Conservation (phyloP, 2,329 filamentous ascomycete genomes). For the Colletotrichum sp. region DNA sequence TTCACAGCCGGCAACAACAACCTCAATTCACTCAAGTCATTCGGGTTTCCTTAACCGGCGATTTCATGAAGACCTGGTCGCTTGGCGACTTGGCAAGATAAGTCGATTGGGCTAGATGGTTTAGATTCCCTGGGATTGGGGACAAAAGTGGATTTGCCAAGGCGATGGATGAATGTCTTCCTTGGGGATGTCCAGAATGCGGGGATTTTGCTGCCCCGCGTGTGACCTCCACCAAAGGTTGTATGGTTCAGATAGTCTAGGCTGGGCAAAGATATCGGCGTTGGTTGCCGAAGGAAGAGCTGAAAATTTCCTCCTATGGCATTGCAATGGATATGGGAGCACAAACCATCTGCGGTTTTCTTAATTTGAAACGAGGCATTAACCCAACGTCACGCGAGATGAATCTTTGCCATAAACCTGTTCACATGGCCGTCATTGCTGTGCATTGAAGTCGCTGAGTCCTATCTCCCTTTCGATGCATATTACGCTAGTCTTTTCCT, state of each 20-base stretch:
- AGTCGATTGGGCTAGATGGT: background rate
- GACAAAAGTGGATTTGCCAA: background rate
- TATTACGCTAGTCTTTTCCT: background rate
- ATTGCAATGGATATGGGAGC: background rate
- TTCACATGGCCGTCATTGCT: background rate
- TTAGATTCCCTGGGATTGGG: background rate
- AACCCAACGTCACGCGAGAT: background rate
- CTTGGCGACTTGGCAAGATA: background rate
- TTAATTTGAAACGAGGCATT: accelerated
- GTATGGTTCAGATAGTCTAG: background rate
- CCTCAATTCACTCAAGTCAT: background rate
- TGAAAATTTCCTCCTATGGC: background rate
- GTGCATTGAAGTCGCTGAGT: background rate
- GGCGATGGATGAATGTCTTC: background rate
- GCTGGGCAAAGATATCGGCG: background rate
- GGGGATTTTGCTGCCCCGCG: background rate
- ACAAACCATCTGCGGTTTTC: background rate
- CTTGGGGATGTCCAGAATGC: background rate
- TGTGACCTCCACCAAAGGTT: background rate
- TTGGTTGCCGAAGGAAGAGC: background rate
- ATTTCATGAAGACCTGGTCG: background rate
- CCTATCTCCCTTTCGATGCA: background rate
- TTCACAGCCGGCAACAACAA: background rate
- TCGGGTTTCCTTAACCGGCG: background rate
- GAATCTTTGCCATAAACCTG: background rate